Conservation (phyloP, 2,329 filamentous ascomycete genomes). For the Xylariales sp. region DNA sequence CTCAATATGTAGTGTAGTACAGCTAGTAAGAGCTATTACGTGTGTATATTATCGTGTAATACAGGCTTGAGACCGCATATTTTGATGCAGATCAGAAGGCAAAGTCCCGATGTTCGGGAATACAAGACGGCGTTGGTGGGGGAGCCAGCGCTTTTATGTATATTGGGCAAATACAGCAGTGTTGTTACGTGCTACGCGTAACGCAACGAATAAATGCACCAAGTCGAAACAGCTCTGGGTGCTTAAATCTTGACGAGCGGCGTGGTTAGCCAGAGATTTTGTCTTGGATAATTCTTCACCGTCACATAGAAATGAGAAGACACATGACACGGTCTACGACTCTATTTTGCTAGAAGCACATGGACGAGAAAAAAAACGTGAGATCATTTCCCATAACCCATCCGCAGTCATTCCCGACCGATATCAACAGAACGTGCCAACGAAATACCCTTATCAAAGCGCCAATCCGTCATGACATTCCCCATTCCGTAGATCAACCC, state of each 20-base stretch:
- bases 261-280: no score
- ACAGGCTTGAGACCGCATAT: neutral
- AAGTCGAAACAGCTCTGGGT: no score
- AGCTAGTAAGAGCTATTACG: neutral
- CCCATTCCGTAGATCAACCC: constrained; percentile 35
- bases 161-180: no score
- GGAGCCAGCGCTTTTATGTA: no score
- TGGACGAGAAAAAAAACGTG: constrained; percentile 39
- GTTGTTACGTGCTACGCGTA: no score
- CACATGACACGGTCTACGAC: constrained; percentile 38
- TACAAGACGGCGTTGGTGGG: no score
- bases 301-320: constrained; percentile 14
- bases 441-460: constrained; percentile 45
- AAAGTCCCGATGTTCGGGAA: neutral
- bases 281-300: no score
- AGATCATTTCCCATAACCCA: constrained; percentile 34
- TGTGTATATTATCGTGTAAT: neutral
- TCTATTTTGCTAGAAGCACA: constrained; percentile 44
- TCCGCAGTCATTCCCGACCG: constrained; percentile 39
- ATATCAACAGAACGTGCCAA: constrained; percentile 42
- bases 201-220: no score
- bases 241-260: no score
- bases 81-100: neutral
- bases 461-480: constrained; percentile 46
- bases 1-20: neutral